These are phyloP conservation scores for Wilhelminamyces savonicus DNA, from an alignment of 805 yeast species.

Conservation along the genomic window DNA sequence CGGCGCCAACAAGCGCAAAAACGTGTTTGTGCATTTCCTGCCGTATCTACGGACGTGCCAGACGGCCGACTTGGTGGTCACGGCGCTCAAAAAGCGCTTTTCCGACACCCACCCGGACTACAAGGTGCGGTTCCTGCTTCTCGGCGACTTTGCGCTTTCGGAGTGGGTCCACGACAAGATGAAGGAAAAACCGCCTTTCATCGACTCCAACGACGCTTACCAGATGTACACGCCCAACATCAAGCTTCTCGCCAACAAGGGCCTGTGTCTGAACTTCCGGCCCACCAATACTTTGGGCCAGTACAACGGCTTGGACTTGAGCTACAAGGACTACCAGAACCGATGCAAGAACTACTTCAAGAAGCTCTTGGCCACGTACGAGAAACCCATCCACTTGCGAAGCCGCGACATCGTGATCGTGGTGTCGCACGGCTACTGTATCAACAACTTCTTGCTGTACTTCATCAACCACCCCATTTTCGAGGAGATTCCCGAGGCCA, in stretches of 20 bases:
- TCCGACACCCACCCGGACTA: conserved; percentile 18
- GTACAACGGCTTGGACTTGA: conserved; percentile 35
- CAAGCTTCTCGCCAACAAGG: conserved; percentile 25
- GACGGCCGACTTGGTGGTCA: conserved; percentile 33
- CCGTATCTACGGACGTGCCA: conserved; percentile 41
- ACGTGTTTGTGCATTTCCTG: conserved; percentile 33
- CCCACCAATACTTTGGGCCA: conserved; percentile 38
- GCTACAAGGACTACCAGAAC: conserved; percentile 33
- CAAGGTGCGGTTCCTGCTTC: conserved; percentile 29
- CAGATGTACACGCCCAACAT: conserved; percentile 40
- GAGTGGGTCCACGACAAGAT: conserved; percentile 42
- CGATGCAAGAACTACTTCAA: conserved; percentile 34
- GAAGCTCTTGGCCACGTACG: conserved; percentile 37
- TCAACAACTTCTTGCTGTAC: conserved; percentile 31
- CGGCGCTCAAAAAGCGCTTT: conserved; percentile 19
- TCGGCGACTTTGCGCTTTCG: conserved; percentile 39
- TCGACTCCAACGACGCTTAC: conserved; percentile 39
- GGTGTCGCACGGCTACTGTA: conserved; percentile 37
- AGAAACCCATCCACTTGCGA: conserved; percentile 24
- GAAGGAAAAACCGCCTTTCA: conserved; percentile 36
- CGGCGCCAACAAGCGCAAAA: conserved; percentile 17
- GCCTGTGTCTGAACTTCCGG: conserved; percentile 31
- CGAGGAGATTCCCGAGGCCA: conserved; percentile 38
- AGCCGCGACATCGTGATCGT: conserved; percentile 31
- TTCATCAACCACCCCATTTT: conserved; percentile 39